phyloP scores from a whole-genome alignment of 148 eudicot species.

The Rhododendron mucronatum region DNA sequence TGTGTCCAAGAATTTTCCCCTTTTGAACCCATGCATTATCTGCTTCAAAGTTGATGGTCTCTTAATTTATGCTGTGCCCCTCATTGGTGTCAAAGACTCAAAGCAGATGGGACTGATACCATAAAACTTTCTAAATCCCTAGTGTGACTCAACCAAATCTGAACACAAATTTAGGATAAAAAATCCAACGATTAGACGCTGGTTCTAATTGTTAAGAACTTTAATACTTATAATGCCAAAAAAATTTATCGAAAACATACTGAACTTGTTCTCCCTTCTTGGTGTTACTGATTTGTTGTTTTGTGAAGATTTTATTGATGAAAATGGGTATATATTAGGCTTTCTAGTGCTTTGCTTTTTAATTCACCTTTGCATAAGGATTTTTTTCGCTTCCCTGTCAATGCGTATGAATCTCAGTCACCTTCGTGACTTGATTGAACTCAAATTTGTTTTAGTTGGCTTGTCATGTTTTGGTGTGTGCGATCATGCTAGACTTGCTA shows the following conservation, averaged over 20 bases:
- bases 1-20: not conserved
- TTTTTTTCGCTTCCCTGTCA: not conserved
- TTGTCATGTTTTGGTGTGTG: not conserved
- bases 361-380: not conserved
- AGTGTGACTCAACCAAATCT: not conserved
- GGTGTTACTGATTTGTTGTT: not conserved
- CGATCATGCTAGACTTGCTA: no score
- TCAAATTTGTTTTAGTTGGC: not conserved
- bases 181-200: not conserved
- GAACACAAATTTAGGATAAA: not conserved
- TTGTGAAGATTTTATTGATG: not conserved
- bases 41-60: not conserved
- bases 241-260: not conserved
- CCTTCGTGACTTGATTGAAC: not conserved
- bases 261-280: not conserved
- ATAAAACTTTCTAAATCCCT: not conserved
- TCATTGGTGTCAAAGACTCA: not conserved
- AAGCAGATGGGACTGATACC: not conserved
- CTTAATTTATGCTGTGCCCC: not conserved
- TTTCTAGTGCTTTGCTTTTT: not conserved
- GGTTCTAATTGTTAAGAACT: not conserved
- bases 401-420: not conserved
- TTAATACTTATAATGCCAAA: not conserved
- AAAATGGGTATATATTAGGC: not conserved
- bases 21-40: not conserved